Percentiles rank a stretch among this genome's conserved stretches.
phyloP scores from a whole-genome alignment of 2,329 filamentous ascomycete species.

The Xylariaceae sp. region DNA sequence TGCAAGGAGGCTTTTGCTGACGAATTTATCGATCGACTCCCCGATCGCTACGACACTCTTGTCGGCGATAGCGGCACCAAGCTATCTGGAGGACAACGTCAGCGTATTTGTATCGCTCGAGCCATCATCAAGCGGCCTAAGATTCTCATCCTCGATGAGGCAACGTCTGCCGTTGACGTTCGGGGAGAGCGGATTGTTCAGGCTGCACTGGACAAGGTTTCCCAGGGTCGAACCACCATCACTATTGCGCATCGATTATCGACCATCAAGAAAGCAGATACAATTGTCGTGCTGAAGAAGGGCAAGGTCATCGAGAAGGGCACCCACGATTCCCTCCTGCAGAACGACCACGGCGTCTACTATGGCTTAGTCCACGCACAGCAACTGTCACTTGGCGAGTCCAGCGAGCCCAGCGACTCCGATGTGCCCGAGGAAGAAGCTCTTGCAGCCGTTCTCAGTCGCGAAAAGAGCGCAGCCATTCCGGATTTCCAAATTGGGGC shows the following conservation, averaged over 20 bases:
- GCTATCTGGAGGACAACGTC: slow-evolving; percentile 79
- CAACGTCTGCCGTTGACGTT: slow-evolving; percentile 60
- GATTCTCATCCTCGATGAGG: slow-evolving; percentile 72
- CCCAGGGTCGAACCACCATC: slow-evolving; percentile 60
- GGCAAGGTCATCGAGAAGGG: slow-evolving; percentile 69
- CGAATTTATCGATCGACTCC: slow-evolving; percentile 61
- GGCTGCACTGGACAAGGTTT: slow-evolving; percentile 55
- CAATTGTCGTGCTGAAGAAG: slow-evolving; percentile 69
- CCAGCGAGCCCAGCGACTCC: slow-evolving; percentile 34
- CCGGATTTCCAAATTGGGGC: slow-evolving; percentile 29
- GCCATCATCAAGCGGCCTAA: slow-evolving; percentile 66
- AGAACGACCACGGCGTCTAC: slow-evolving; percentile 57
- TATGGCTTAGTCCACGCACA: slow-evolving; percentile 61
- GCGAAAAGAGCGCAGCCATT: slow-evolving; percentile 42
- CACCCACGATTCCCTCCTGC: slow-evolving; percentile 65
- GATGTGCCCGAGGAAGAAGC: slow-evolving; percentile 38
- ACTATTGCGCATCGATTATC: slow-evolving; percentile 70
- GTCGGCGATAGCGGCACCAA: slow-evolving; percentile 75
- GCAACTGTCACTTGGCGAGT: slow-evolving; percentile 49
- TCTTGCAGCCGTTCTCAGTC: slow-evolving; percentile 35
- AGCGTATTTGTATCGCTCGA: slow-evolving; percentile 71
- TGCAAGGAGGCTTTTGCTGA: slow-evolving; percentile 64
- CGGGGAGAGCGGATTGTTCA: slow-evolving; percentile 57
- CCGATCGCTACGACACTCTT: slow-evolving; percentile 61
- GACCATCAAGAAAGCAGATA: slow-evolving; percentile 71